Percentiles rank a stretch among this genome's conserved stretches.
phyloP scores from a whole-genome alignment of 768 basidiomycete genomes.

The Pholiota microspora region DNA sequence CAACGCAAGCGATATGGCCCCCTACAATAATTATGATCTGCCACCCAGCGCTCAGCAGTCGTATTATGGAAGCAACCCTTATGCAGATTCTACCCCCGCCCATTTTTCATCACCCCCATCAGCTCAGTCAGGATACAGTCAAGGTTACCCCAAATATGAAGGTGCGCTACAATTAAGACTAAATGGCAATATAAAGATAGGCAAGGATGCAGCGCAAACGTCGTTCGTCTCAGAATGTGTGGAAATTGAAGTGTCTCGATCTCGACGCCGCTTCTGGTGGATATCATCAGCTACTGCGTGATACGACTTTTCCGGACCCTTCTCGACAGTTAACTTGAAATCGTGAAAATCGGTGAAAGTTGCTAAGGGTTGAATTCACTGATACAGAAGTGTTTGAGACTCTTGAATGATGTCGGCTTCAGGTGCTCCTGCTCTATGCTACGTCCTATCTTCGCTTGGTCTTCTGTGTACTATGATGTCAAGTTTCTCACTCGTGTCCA shows the following conservation, averaged over 20 bases:
- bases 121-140: constrained; percentile 48
- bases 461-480: constrained; percentile 32
- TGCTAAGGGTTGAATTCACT: constrained; percentile 21
- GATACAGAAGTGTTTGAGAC: constrained; percentile 28
- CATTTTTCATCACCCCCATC: constrained; percentile 39
- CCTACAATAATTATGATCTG: constrained; percentile 71
- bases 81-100: constrained; percentile 49
- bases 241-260: constrained; percentile 47
- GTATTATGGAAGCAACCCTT: constrained; percentile 71
- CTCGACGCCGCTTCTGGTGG: background rate
- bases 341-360: constrained; percentile 26
- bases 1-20: constrained; percentile 56
- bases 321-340: constrained; percentile 20
- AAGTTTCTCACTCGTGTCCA: constrained; percentile 47
- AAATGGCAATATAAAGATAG: constrained; percentile 41
- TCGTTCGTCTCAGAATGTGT: constrained; percentile 27
- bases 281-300: constrained; percentile 28
- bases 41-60: constrained; percentile 48
- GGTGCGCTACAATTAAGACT: constrained; percentile 84
- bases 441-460: constrained; percentile 44
- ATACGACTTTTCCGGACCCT: constrained; percentile 13
- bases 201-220: constrained; percentile 23
- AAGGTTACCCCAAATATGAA: constrained; percentile 70
- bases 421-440: constrained; percentile 41
- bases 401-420: constrained; percentile 28